Conservation (phyloP, 768 basidiomycete genomes). For the Coprinopsis cinerea region DNA sequence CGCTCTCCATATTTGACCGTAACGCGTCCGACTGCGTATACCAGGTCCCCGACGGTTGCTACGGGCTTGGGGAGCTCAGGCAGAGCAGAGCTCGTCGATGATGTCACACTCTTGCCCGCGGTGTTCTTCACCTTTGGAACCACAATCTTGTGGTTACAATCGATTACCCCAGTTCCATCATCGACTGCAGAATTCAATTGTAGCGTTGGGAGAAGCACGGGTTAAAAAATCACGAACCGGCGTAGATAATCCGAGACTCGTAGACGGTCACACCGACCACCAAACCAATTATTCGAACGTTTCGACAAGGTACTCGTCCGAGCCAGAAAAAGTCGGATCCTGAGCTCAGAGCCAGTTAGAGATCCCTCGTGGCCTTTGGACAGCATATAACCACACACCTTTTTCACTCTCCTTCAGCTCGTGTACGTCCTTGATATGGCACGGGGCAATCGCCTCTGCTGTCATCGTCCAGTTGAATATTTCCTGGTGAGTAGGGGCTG, state of each 20-base stretch:
- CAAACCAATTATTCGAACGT: constrained; percentile 53
- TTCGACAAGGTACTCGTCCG: constrained; percentile 65
- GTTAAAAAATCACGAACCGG: constrained; percentile 32
- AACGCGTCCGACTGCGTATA: constrained; percentile 45
- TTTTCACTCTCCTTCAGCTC: constrained; percentile 33
- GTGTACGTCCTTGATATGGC: constrained; percentile 49
- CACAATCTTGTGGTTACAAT: constrained; percentile 47
- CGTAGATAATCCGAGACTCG: constrained; percentile 56
- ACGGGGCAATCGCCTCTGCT: constrained; percentile 47
- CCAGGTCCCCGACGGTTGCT: constrained; percentile 39
- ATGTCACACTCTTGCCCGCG: constrained; percentile 12
- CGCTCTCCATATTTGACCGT: constrained; percentile 33
- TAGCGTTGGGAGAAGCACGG: background rate
- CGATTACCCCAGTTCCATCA: constrained; percentile 70
- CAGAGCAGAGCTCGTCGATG: constrained; percentile 3
- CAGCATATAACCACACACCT: constrained; percentile 21
- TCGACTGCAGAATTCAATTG: constrained; percentile 46
- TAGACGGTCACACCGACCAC: constrained; percentile 57
- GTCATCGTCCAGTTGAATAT: constrained; percentile 54
- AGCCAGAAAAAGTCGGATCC: constrained; percentile 66
- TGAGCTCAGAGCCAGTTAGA: constrained; percentile 20
- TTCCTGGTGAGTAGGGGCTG: constrained; percentile 16
- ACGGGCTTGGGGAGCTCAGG: constrained; percentile 27
- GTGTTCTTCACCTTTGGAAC: constrained; percentile 19
- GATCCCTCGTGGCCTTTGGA: background rate